Evolutionary conservation across 2,329 filamentous ascomycete species (phyloP).

Genomic region (Colletotrichum shisoi): DNA sequence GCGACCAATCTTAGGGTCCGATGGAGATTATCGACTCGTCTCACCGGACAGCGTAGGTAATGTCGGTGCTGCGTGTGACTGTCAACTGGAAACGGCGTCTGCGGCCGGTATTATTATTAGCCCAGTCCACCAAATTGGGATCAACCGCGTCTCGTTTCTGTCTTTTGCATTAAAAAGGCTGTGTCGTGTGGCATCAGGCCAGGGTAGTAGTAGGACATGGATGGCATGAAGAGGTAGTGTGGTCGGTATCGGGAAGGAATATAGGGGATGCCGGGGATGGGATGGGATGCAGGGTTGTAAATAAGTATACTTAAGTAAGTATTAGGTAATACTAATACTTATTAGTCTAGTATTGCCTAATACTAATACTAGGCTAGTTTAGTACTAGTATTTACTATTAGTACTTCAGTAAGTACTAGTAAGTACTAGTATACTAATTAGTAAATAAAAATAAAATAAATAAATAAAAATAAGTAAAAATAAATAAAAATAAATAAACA

Average conservation of each 20-base stretch:
- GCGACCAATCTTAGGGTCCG: slow-evolving; percentile 46
- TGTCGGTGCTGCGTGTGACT: slow-evolving; percentile 41
- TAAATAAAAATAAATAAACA: too few species aligned
- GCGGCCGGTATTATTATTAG: slow-evolving; percentile 26
- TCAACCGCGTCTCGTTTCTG: slow-evolving; percentile 1
- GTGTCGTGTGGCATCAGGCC: slow-evolving; percentile 4
- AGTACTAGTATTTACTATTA: too few species aligned
- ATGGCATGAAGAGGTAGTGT: neutral
- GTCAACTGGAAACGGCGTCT: slow-evolving; percentile 16
- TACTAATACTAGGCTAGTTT: too few species aligned
- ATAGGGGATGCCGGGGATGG: neutral
- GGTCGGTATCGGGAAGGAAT: too few species aligned
- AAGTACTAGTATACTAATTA: too few species aligned
- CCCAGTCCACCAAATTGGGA: slow-evolving; percentile 21
- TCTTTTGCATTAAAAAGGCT: slow-evolving; percentile 13
- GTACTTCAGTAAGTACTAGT: too few species aligned
- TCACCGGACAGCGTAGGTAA: slow-evolving; percentile 51
- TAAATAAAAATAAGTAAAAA: too few species aligned
- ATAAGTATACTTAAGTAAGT: too few species aligned
- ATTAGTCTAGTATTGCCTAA: too few species aligned
- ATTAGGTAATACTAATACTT: too few species aligned
- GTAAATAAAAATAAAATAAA: too few species aligned
- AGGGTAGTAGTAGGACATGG: slow-evolving; percentile 1
- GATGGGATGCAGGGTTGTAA: too few species aligned
- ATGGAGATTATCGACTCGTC: slow-evolving; percentile 45